These are phyloP conservation scores for Saccharomyces hybrid DNA, from an alignment of 1,139 yeast species.

Conservation along the genomic window DNA sequence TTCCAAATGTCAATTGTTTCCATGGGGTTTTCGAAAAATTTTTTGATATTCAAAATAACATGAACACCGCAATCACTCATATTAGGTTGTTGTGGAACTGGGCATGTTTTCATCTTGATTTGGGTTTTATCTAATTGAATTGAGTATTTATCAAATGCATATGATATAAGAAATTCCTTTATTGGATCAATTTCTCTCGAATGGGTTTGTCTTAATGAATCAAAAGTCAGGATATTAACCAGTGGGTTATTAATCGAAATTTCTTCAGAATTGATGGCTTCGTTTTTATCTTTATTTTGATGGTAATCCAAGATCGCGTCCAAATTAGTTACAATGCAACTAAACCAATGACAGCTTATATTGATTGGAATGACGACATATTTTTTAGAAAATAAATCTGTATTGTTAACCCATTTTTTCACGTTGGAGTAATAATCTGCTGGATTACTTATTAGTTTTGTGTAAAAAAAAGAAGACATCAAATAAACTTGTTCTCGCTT, in stretches of 20 bases:
- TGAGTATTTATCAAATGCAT: conserved; percentile 58
- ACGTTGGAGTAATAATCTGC: conserved; percentile 53
- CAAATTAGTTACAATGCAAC: conserved; percentile 55
- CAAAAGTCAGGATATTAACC: conserved; percentile 63
- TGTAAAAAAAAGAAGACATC: conserved; percentile 79
- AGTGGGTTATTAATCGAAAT: conserved; percentile 22
- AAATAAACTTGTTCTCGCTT: conserved; percentile 43
- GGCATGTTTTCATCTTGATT: conserved; percentile 40
- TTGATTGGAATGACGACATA: conserved; percentile 76
- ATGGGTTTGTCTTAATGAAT: conserved; percentile 64
- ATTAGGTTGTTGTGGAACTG: conserved; percentile 80
- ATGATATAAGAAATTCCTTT: conserved; percentile 54
- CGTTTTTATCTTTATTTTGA: conserved; percentile 2
- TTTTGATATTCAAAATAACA: conserved; percentile 68
- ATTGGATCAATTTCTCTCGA: conserved; percentile 47
- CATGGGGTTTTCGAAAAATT: conserved; percentile 49
- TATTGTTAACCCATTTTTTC: conserved; percentile 69
- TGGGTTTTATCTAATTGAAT: conserved; percentile 42
- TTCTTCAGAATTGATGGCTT: conserved; percentile 10
- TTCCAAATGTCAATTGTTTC: conserved; percentile 50
- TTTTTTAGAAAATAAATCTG: conserved; percentile 54
- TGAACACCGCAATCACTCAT: conserved; percentile 95
- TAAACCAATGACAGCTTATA: conserved; percentile 81
- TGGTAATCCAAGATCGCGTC: conserved; percentile 15
- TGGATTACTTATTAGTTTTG: conserved; percentile 44